Evolutionary conservation across 1,139 yeast species (phyloP).

Genomic region (Pichia sp.): DNA sequence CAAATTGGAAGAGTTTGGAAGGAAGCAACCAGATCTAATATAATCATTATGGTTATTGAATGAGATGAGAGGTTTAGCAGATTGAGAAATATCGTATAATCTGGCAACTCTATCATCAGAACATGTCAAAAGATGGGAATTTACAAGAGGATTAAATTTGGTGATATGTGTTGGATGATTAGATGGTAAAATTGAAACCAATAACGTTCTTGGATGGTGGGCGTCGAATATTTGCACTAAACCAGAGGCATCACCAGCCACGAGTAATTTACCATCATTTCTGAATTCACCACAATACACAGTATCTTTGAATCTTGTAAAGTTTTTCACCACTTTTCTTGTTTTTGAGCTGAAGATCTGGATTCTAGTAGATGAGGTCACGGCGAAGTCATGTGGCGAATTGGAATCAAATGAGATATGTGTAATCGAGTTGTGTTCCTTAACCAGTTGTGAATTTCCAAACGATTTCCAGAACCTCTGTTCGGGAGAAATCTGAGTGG

Average conservation of each 20-base stretch:
- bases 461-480: constrained; percentile 91
- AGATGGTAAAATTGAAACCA: constrained; percentile 76
- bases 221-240: constrained; percentile 79
- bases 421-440: constrained; percentile 87
- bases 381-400: constrained; percentile 88
- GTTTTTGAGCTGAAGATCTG: constrained; percentile 91
- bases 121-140: constrained; percentile 73
- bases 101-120: constrained; percentile 86
- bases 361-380: constrained; percentile 84
- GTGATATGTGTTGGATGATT: constrained; percentile 89
- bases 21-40: constrained; percentile 72
- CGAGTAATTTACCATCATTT: constrained; percentile 72
- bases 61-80: constrained; percentile 55
- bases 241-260: constrained; percentile 88
- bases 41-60: constrained; percentile 83
- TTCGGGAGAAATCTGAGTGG: constrained; percentile 86
- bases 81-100: constrained; percentile 81
- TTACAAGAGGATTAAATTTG: constrained; percentile 73
- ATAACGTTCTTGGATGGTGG: constrained; percentile 58
- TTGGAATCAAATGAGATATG: constrained; percentile 84
- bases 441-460: constrained; percentile 76
- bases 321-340: constrained; percentile 81
- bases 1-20: constrained; percentile 60
- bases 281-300: constrained; percentile 83
- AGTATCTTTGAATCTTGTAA: constrained; percentile 84